Evolutionary conservation across 202 grass and related monocot species (phyloP).

Genomic region (Zoysia matrella): DNA sequence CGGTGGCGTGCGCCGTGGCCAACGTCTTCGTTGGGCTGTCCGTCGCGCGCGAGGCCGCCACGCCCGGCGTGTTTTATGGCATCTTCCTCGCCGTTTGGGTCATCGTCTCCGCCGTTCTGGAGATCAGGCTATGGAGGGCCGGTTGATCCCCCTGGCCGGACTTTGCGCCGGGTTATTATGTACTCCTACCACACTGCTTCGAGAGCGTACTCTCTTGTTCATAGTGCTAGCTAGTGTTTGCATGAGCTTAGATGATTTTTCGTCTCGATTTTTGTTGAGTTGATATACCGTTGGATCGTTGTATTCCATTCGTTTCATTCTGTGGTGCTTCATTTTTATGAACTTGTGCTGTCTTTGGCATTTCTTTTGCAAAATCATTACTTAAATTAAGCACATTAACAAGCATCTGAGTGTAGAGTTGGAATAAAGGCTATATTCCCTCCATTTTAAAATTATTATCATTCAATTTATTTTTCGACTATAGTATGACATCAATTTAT

Average conservation of each 20-base stretch:
- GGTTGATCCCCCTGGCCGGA: not conserved
- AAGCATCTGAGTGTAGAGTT: too few relatives aligned
- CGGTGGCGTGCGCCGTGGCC: constrained; percentile 45
- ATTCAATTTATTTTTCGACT: too few relatives aligned
- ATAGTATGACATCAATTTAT: too few relatives aligned
- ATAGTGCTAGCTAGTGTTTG: too few relatives aligned
- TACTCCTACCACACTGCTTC: not conserved
- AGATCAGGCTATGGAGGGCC: constrained; percentile 58
- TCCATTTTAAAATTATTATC: too few relatives aligned
- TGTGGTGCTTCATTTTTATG: not conserved
- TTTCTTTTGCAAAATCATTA: not conserved
- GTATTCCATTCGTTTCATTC: not conserved
- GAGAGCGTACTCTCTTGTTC: not conserved
- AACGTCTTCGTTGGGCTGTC: constrained; percentile 72
- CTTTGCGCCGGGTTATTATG: not conserved
- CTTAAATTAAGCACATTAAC: not conserved
- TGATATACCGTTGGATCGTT: not conserved
- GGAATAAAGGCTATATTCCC: not conserved
- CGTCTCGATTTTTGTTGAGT: not conserved
- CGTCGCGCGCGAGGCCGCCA: constrained; percentile 46
- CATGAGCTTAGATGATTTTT: constrained; percentile 14
- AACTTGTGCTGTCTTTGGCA: not conserved
- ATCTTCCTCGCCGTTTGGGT: constrained; percentile 49
- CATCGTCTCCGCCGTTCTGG: constrained; percentile 40
- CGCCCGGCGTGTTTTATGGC: constrained; percentile 33